Base-by-base conservation (phyloP, 1,284 basidiomycete species). In the Sporisorium scitamineum region DNA sequence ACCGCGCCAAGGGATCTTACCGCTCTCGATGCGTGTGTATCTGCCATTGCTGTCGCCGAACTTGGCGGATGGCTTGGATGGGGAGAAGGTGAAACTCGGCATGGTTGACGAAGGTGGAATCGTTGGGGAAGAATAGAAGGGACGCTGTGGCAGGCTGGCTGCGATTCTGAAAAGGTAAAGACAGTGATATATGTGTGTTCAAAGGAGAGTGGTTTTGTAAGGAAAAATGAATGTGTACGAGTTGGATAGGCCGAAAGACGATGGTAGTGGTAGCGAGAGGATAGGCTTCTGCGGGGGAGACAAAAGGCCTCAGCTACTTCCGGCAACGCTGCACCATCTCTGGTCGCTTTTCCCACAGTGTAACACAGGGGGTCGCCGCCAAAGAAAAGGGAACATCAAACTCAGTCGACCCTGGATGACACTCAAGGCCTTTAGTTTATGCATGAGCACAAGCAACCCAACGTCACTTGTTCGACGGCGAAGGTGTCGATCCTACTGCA, bases 11-110 rank as follows among this genome's bases (percentile, higher is more conserved):
- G 72, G 72, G 31, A 75, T 70, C 39, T 67, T 61, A 20, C 58
- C 55, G 41, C 54, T 54, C 22, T 67, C 72, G 48, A 75, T 75
- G 8, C 72, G 72, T 2, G 67, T 75, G 54, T 75, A 75, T 22
- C 32, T 59, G n/a, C 72, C 72, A 37, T 70, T 75, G 55, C 24
- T 60, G 45, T 67, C 72, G 52, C 53, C 51, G 54, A 57, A 70
- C 37, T 66, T 75, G 56, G 67, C 62, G 1, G 72, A 61, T 26
- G 70, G 53, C 41, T 70, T 69, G 11, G 58, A 52, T 4, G 70
- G 52, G 24, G 70, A 60, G 31, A 62, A 39, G 31, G 54, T 72
- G 56, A 67, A 72, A 54, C 44, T 72, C 1, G 63, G 55, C 70
- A 72, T 72, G 48, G 2, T 60, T 39, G 26, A 27, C 18, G 24